A percentile compares a stretch with the other conserved stretches of the same genome.
phyloP scores from a whole-genome alignment of 352 stramenopile species.

The Phytophthora melonis region DNA sequence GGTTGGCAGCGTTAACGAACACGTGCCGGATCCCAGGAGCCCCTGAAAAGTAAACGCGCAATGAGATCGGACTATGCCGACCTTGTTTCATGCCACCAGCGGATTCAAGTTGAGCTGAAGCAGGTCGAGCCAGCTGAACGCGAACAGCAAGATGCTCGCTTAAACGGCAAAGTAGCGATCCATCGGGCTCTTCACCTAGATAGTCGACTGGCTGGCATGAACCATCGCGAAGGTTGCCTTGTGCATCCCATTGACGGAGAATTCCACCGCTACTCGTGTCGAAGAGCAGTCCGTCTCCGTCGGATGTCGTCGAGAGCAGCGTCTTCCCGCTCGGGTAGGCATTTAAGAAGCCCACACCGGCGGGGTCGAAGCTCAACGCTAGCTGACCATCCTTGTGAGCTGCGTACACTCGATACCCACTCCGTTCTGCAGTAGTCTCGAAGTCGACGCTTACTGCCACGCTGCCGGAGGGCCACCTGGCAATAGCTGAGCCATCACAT shows the following conservation, averaged over 20 bases:
- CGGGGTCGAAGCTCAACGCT: constrained; percentile 71
- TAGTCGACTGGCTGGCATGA: constrained; percentile 36
- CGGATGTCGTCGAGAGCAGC: constrained; percentile 77
- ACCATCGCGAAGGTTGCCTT: constrained; percentile 56
- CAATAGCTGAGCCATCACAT: constrained; percentile 67
- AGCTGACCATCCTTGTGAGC: constrained; percentile 76
- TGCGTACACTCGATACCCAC: constrained; percentile 74
- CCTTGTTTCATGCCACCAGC: neutral
- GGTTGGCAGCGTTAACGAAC: constrained; percentile 62
- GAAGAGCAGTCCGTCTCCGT: constrained; percentile 68
- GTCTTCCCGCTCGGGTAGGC: constrained; percentile 79
- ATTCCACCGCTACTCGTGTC: constrained; percentile 55
- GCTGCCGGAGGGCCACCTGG: constrained; percentile 71
- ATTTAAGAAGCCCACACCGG: constrained; percentile 81
- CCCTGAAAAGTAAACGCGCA: constrained; percentile 62
- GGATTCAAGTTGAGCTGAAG: neutral
- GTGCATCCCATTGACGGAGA: constrained; percentile 61
- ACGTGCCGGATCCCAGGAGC: constrained; percentile 48
- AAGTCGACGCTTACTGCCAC: constrained; percentile 77
- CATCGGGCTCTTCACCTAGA: constrained; percentile 52
- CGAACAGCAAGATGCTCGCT: constrained; percentile 61
- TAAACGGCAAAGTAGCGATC: constrained; percentile 55
- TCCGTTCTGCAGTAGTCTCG: constrained; percentile 38
- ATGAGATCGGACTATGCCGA: constrained; percentile 25
- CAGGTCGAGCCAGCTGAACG: constrained; percentile 31